Percentiles rank a stretch among this genome's conserved stretches.
Conservation (phyloP, 805 yeast species). For the Monosporozyma aquatica region DNA sequence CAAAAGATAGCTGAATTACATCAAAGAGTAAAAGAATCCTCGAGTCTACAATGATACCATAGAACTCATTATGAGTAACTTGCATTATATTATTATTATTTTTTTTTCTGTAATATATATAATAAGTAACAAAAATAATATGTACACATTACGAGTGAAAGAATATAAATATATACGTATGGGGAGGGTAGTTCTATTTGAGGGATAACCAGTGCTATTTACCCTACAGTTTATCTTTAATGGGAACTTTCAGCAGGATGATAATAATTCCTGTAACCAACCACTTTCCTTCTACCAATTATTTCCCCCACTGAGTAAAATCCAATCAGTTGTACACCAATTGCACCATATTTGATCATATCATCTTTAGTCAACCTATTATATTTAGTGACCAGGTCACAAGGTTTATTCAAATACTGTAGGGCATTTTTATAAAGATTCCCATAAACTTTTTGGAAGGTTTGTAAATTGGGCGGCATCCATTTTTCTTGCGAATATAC, state of each 20-base stretch:
- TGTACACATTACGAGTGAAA: slow-evolving; percentile 1
- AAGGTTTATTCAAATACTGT: slow-evolving; percentile 48
- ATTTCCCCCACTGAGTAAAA: slow-evolving; percentile 92
- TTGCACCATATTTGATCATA: slow-evolving; percentile 59
- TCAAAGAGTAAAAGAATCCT: slow-evolving; percentile 35
- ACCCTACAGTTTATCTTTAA: too few species aligned
- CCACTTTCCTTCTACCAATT: slow-evolving; percentile 87
- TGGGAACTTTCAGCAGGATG: too few species aligned
- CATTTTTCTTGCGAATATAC: slow-evolving; percentile 88
- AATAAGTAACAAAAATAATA: not conserved
- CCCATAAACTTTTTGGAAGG: slow-evolving; percentile 68
- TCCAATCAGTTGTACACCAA: slow-evolving; percentile 78
- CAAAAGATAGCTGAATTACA: slow-evolving; percentile 67
- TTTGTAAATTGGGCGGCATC: slow-evolving; percentile 77
- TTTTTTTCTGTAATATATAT: not conserved
- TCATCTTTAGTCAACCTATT: slow-evolving; percentile 44
- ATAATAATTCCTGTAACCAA: slow-evolving; percentile 56
- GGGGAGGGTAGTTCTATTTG: not conserved
- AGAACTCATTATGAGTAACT: too few species aligned
- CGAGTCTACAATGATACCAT: slow-evolving; percentile 1
- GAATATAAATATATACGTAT: not conserved
- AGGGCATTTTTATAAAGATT: slow-evolving; percentile 39
- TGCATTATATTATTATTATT: too few species aligned
- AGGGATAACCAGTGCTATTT: too few species aligned
- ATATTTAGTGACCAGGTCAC: slow-evolving; percentile 40